Evolutionary conservation across 352 stramenopile genomes (phyloP), one percentile per base, ranked within the genome.

Genomic region (Pythium guiyangense): DNA sequence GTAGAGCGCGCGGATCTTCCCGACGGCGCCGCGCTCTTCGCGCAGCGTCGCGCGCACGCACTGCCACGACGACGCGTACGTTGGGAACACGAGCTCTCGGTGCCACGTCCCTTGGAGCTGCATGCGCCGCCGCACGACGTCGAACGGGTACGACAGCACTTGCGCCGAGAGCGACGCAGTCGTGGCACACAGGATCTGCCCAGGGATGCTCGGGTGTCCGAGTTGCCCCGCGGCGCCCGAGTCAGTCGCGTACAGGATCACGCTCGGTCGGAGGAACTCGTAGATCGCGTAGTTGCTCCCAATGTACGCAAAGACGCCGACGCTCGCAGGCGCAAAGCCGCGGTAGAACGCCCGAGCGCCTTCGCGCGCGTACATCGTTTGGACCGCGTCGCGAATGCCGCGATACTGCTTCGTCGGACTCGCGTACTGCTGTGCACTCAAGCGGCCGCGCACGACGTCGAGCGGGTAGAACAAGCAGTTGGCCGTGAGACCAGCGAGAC

Each of bases 251-350:
- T 93, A 91, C 18, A 91, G 62, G 52, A 91, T 75, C 31, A 94
- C 88, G 22, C 86, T 70, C 15, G 85, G 85, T 0, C 85, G 79
- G n/a, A 92, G 61, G 37, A 74, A 88, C 63, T 93, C 85, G 62
- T 95, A 95, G 15, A 93, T 79, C 15, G 84, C 70, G 62, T 90
- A 86, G 62, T 92, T 93, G 60, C 81, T 84, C 39, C 85, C 85
- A 43, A 93, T 92, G 71, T 92, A 95, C 37, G 71, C 73, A 57
- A 89, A 90, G 10, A 89, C 77, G 6, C 85, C 85, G 43, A 93
- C 61, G 57, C 71, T 92, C 29, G 81, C 76, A 9, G 80, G 71
- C 3, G 58, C 64, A 65, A 92, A 93, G 22, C 85, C 85, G 17
- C 74, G 74, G 54, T 93, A 95, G 42, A 95, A 86, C n/a, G 76